Conservation (phyloP, 148 eudicot genomes). For the Amaranthus palmeri region DNA sequence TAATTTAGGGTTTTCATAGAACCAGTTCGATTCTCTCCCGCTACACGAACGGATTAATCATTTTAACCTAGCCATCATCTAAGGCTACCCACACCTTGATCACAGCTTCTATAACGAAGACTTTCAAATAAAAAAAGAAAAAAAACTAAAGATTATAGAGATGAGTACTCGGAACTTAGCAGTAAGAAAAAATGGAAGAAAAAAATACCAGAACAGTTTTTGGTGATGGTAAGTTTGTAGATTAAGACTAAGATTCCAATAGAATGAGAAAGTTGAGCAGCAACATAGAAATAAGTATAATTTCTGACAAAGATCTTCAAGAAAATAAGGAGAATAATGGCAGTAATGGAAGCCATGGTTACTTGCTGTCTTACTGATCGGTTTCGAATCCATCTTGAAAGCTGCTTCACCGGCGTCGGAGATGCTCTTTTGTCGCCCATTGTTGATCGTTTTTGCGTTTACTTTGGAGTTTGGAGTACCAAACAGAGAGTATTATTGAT, state of each 20-base stretch:
- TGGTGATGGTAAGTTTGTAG: slow-evolving; percentile 64
- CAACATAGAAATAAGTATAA: slow-evolving; percentile 42
- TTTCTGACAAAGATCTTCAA: slow-evolving; percentile 34
- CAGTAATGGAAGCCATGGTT: slow-evolving; percentile 32
- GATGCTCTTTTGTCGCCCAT: slow-evolving; percentile 58
- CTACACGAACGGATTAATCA: too few relatives aligned
- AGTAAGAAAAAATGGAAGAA: background rate
- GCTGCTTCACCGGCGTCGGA: slow-evolving; percentile 33
- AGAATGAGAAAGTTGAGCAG: slow-evolving; percentile 53
- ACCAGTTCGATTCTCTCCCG: too few relatives aligned
- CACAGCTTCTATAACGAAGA: too few relatives aligned
- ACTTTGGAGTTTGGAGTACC: too few relatives aligned
- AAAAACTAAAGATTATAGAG: too few relatives aligned
- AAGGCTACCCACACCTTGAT: too few relatives aligned
- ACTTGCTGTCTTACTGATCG: slow-evolving; percentile 52
- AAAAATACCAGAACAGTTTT: slow-evolving; percentile 60
- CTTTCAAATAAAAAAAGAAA: too few relatives aligned
- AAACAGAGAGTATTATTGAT: too few relatives aligned
- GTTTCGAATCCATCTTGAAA: slow-evolving; percentile 51
- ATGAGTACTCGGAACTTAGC: too few relatives aligned
- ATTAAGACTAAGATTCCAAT: slow-evolving; percentile 55
- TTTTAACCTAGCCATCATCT: too few relatives aligned
- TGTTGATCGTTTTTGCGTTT: background rate
- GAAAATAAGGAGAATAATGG: slow-evolving; percentile 32
- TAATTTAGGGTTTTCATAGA: too few relatives aligned